Evolutionary conservation across 2,329 filamentous ascomycete species (phyloP).

Genomic region (Hypoxylon sp.): DNA sequence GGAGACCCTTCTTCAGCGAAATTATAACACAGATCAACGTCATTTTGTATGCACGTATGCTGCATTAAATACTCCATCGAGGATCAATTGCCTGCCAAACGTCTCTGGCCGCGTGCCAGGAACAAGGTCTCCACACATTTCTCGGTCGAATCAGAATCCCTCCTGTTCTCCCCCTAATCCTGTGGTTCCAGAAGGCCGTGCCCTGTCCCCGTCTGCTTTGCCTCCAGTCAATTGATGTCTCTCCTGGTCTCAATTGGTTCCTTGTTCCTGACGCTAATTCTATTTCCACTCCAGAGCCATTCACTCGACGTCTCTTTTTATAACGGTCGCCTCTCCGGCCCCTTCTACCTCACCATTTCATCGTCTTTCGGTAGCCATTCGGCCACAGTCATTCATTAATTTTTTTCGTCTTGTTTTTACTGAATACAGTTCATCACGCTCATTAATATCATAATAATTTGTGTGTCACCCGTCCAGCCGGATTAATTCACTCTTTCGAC

Average conservation of each 20-base stretch:
- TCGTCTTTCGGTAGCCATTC: conserved; percentile 57
- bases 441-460: conserved; percentile 67
- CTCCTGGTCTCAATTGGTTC: conserved; percentile 36
- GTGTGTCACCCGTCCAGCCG: conserved; percentile 55
- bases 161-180: conserved; percentile 38
- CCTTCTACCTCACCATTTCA: conserved; percentile 45
- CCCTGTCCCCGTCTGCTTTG: conserved; percentile 36
- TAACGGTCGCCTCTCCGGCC: conserved; percentile 56
- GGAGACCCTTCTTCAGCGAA: conserved; percentile 44
- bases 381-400: conserved; percentile 67
- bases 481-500: conserved; percentile 55
- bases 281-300: conserved; percentile 38
- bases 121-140: conserved; percentile 39
- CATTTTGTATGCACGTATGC: conserved; percentile 38
- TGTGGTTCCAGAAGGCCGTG: conserved; percentile 40
- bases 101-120: conserved; percentile 40
- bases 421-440: conserved; percentile 60
- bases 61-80: conserved; percentile 38
- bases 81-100: conserved; percentile 40
- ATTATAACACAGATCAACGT: conserved; percentile 39
- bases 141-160: conserved; percentile 40
- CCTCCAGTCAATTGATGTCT: conserved; percentile 31
- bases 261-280: conserved; percentile 41
- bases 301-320: conserved; percentile 56
- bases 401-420: conserved; percentile 52